Conservation (phyloP, 306 rosid species). For the Arachis hypogaea region DNA sequence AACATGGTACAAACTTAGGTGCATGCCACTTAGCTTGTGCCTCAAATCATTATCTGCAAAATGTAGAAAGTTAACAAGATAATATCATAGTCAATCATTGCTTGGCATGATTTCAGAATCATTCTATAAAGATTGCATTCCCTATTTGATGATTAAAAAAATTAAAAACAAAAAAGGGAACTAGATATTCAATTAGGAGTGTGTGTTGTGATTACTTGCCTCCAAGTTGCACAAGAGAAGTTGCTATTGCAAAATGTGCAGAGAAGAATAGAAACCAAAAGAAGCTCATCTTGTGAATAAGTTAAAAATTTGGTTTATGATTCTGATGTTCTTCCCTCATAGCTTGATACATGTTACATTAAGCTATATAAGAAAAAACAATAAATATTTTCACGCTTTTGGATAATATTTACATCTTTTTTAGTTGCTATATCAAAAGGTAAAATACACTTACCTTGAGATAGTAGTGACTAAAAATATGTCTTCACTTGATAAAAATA, state of each 20-base stretch:
- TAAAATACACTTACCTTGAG: no score
- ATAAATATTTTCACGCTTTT: no score
- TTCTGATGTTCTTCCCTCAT: conserved; percentile 7
- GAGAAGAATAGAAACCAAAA: conserved; percentile 50
- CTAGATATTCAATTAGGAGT: background rate
- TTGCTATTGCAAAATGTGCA: conserved; percentile 45
- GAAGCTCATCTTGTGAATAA: conserved; percentile 46
- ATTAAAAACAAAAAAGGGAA: background rate
- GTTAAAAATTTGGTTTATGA: conserved; percentile 8
- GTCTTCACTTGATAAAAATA: no score
- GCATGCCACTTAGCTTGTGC: conserved; percentile 39
- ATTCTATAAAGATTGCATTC: conserved; percentile 16
- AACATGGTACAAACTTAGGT: conserved; percentile 43
- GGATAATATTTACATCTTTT: no score
- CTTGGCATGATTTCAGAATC: conserved; percentile 17
- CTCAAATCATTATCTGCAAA: conserved; percentile 50
- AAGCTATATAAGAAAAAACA: no score
- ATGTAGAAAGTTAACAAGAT: conserved; percentile 8
- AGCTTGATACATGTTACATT: conserved; percentile 14
- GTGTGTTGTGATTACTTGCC: conserved; percentile 43
- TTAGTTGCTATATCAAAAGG: no score
- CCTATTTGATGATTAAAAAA: no score
- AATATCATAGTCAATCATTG: background rate
- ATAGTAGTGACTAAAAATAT: no score
- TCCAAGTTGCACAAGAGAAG: conserved; percentile 45